Conservation (phyloP, 352 stramenopile species). For the Globisporangium alternatum region DNA sequence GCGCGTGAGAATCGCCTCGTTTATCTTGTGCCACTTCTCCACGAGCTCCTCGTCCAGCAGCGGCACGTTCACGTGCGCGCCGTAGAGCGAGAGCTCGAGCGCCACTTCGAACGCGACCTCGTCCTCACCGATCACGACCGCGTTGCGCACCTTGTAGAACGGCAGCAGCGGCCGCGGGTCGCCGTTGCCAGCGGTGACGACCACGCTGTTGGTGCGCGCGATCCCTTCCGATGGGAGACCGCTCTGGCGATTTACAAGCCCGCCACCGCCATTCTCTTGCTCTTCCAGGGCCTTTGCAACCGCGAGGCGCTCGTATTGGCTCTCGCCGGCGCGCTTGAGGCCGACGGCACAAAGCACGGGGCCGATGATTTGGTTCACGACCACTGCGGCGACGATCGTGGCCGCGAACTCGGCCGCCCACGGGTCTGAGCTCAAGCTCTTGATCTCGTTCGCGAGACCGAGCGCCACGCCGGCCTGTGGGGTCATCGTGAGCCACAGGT, state of each 20-base stretch:
- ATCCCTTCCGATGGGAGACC: conserved; percentile 14
- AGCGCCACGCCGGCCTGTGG: conserved; percentile 68
- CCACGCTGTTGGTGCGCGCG: conserved; percentile 16
- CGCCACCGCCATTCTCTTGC: not conserved
- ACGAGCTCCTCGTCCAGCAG: conserved; percentile 55
- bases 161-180: conserved; percentile 43
- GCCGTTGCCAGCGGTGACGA: conserved; percentile 31
- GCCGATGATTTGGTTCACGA: conserved; percentile 73
- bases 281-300: not conserved
- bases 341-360: conserved; percentile 61
- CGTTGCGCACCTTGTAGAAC: conserved; percentile 47
- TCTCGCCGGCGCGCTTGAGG: conserved; percentile 50
- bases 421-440: conserved; percentile 37
- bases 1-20: conserved; percentile 45
- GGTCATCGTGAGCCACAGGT: conserved; percentile 74
- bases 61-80: conserved; percentile 59
- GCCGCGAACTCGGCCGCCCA: conserved; percentile 60
- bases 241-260: conserved; percentile 2
- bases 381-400: conserved; percentile 64
- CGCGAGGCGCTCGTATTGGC: conserved; percentile 25
- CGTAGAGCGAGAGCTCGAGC: conserved; percentile 59
- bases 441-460: conserved; percentile 58
- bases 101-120: conserved; percentile 62
- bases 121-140: conserved; percentile 62
- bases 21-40: conserved; percentile 58